Conservation (phyloP, 768 basidiomycete species). For the Lactarius sp. region DNA sequence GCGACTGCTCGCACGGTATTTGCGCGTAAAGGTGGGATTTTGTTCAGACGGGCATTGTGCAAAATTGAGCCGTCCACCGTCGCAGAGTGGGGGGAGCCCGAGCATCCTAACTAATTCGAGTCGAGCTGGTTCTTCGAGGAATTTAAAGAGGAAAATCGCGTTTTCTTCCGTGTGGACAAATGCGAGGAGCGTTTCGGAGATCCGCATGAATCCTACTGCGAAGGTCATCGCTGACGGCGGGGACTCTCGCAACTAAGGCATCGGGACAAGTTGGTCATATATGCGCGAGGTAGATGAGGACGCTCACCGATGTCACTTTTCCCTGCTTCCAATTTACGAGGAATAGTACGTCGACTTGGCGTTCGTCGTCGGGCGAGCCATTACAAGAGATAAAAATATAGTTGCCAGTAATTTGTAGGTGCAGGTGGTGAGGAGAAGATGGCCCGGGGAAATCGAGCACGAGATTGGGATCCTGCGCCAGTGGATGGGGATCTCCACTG, state of each 20-base stretch:
- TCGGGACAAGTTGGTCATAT: not conserved
- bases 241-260: not conserved
- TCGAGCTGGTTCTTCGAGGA: not conserved
- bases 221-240: slow-evolving; percentile 9
- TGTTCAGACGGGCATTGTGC: slow-evolving; percentile 6
- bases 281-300: not conserved
- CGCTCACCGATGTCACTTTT: not conserved
- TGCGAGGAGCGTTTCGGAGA: slow-evolving; percentile 6
- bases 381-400: slow-evolving; percentile 7
- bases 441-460: slow-evolving; percentile 6
- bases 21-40: slow-evolving; percentile 1
- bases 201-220: slow-evolving; percentile 1
- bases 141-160: slow-evolving; percentile 5
- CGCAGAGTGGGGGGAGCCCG: slow-evolving; percentile 12
- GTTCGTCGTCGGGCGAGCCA: not conserved
- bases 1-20: not conserved
- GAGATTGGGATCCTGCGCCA: slow-evolving; percentile 2
- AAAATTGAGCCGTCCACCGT: slow-evolving; percentile 11
- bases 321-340: slow-evolving; percentile 11
- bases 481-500: slow-evolving; percentile 2
- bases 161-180: slow-evolving; percentile 3
- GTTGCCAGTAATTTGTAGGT: slow-evolving; percentile 6
- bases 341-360: slow-evolving; percentile 2
- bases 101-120: not conserved
- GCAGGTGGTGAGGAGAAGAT: slow-evolving; percentile 10